Evolutionary conservation across 768 basidiomycete genomes (phyloP).

Genomic region (Phaeolepiota aurea): DNA sequence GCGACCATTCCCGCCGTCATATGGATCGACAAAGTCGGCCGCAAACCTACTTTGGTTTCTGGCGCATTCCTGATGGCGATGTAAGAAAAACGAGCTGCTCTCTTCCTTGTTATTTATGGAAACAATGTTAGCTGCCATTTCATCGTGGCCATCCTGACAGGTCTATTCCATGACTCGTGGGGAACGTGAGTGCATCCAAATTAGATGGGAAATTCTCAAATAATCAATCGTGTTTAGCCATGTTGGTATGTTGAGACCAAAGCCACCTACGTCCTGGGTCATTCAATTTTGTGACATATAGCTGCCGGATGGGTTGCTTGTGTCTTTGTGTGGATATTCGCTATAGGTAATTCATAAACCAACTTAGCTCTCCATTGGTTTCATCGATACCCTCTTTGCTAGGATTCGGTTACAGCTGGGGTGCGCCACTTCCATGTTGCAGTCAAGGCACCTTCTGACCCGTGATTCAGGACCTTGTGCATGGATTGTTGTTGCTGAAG

Average conservation of each 20-base stretch:
- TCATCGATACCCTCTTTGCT: neutral
- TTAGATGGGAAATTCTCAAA: conserved; percentile 4
- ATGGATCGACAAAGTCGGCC: conserved; percentile 71
- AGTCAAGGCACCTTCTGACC: neutral
- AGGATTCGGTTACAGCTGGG: conserved; percentile 75
- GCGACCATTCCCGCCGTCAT: conserved; percentile 77
- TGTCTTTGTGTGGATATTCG: conserved; percentile 66
- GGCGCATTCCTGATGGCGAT: conserved; percentile 68
- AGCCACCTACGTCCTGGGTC: too few relatives aligned
- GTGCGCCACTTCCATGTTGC: conserved; percentile 17
- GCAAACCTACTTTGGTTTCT: conserved; percentile 67
- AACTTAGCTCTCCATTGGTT: neutral
- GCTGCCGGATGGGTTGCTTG: conserved; percentile 72
- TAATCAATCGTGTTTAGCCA: conserved; percentile 14
- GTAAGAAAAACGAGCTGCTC: conserved; percentile 25
- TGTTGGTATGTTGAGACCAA: conserved; percentile 16
- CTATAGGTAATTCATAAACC: conserved; percentile 42
- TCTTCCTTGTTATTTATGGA: conserved; percentile 5
- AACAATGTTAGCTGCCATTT: conserved; percentile 63
- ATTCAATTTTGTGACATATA: conserved; percentile 7
- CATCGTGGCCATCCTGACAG: conserved; percentile 59
- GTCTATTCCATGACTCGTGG: conserved; percentile 52
- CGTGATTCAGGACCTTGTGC: conserved; percentile 43
- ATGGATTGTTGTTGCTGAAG: conserved; percentile 72
- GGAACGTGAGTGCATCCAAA: conserved; percentile 20